Conservation (phyloP, 2,329 filamentous ascomycete genomes). For the Pseudogymnoascus sp. region DNA sequence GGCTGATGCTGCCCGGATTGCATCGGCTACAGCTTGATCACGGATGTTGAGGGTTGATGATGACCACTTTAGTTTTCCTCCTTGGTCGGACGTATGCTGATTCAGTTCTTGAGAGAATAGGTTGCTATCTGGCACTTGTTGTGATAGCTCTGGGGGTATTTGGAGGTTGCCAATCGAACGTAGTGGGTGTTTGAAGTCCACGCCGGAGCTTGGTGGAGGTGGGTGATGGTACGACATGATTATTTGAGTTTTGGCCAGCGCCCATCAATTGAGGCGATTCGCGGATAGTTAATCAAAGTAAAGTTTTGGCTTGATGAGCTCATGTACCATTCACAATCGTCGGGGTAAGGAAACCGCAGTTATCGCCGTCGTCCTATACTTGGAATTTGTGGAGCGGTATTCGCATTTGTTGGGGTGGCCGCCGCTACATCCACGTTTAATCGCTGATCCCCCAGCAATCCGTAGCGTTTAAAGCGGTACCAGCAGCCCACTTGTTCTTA, state of each 20-base stretch:
- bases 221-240: slow-evolving; percentile 10
- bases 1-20: slow-evolving; percentile 32
- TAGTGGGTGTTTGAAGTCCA: neutral
- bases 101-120: slow-evolving; percentile 9
- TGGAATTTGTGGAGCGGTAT: no score
- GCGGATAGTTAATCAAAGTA: neutral
- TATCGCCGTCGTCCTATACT: neutral
- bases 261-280: neutral
- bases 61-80: slow-evolving; percentile 37
- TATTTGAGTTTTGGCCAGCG: slow-evolving; percentile 6
- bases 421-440: no score
- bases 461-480: no score
- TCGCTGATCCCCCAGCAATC: no score
- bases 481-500: no score
- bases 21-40: slow-evolving; percentile 31
- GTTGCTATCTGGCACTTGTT: slow-evolving; percentile 3
- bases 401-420: no score
- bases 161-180: neutral
- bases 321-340: slow-evolving; percentile 3
- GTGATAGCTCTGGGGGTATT: slow-evolving; percentile 5
- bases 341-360: neutral
- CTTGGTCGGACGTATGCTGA: neutral
- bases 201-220: slow-evolving; percentile 2
- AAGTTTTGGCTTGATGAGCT: slow-evolving; percentile 3
- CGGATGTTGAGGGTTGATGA: slow-evolving; percentile 43